phyloP scores from a whole-genome alignment of 768 basidiomycete genomes.

The Russula sp. region DNA sequence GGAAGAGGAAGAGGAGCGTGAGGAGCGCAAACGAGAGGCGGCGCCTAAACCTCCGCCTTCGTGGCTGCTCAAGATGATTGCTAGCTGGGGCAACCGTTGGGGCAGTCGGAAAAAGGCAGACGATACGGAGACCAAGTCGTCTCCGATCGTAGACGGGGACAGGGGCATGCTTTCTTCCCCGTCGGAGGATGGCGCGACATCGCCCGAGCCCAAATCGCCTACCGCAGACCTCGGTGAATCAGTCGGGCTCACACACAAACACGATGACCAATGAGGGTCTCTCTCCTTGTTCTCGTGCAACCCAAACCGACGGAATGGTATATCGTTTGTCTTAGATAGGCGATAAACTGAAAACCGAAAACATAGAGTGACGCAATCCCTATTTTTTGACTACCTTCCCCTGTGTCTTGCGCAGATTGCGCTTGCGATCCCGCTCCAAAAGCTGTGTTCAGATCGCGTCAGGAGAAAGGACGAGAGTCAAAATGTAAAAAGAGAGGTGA shows the following conservation, averaged over 20 bases:
- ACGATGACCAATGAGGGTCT: background rate
- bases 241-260: background rate
- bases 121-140: constrained; percentile 18
- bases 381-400: constrained; percentile 58
- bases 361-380: background rate
- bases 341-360: background rate
- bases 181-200: constrained; percentile 16
- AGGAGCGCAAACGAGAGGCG: constrained; percentile 55
- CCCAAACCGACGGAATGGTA: background rate
- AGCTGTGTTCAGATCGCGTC: constrained; percentile 39
- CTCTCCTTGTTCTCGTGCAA: background rate
- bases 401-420: constrained; percentile 64
- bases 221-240: constrained; percentile 5
- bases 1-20: constrained; percentile 47
- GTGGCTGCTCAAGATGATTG: constrained; percentile 76
- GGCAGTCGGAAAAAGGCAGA: constrained; percentile 33
- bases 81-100: constrained; percentile 71
- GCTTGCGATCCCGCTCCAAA: constrained; percentile 77
- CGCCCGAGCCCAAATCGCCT: constrained; percentile 14
- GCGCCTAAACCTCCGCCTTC: constrained; percentile 66
- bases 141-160: constrained; percentile 24
- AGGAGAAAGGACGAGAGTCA: constrained; percentile 2
- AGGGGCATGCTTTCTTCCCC: constrained; percentile 9
- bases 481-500: constrained; percentile 13
- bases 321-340: constrained; percentile 10